Base-by-base conservation (phyloP, 2,329 filamentous ascomycete genomes). In the Hypoxylon sp. region DNA sequence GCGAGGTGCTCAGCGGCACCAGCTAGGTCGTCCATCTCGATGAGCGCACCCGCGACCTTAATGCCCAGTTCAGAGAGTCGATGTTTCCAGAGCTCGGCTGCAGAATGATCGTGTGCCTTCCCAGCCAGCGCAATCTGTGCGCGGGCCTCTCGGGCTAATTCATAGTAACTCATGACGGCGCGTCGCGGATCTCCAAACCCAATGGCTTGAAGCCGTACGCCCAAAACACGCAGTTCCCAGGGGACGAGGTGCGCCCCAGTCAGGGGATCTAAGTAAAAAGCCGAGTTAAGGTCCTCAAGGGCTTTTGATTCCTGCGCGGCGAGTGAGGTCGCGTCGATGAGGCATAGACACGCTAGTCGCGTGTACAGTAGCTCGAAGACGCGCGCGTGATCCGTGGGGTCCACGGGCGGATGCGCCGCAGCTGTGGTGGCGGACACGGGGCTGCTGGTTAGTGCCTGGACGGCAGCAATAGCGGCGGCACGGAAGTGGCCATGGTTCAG, bases 91-190 rank as follows among this genome's bases (percentile, higher is more conserved):
- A 91, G 73, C 69, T 85, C 82, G 14, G 84, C 82, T 21, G 88
- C 87, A 0, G 88, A 84, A 55, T 86, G 83, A 9, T 86, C 84
- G 41, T 83, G 82, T 32, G 71, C 74, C 10, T 72, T 75, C 4
- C 74, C 76, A 0, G 87, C 84, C 32, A 81, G 83, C 17, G 82
- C 80, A 4, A 93, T 82, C 62, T 86, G 85, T 1, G 83, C 82
- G 17, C 94, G 85, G 1, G 93, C 93, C 78, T 97, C 93, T 7
- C 92, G 82, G 0, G 91, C 94, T 1, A 98, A 85, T 69, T 97
- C 94, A 77, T 97, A 97, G 77, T 97, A 93, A 48, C 92, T 92
- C 85, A 96, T 95, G 63, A 99, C 90, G 2, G 93, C 92, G 67
- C 94, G 87, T 3, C 95, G 86, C 53, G 90, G 88, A 79, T 99